Evolutionary conservation across 148 eudicot species (phyloP).

Genomic region (Gaultheria prostrata): DNA sequence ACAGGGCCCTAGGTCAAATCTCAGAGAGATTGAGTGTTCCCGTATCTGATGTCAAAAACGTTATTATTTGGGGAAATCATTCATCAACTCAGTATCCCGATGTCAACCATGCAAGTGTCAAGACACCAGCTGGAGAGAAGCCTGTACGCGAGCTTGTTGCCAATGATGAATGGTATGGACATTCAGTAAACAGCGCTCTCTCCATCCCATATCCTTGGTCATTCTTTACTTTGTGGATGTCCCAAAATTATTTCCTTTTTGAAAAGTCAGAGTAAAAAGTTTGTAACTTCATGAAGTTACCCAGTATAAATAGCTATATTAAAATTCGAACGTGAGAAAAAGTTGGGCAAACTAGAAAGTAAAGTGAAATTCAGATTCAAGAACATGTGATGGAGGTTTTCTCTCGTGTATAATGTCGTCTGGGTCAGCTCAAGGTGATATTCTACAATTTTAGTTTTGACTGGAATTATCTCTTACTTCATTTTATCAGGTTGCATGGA

Average conservation of each 20-base stretch:
- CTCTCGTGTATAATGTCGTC: background rate
- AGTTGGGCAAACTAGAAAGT: background rate
- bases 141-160: slow-evolving; percentile 83
- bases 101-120: slow-evolving; percentile 94
- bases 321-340: background rate
- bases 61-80: slow-evolving; percentile 98
- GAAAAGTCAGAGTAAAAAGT: background rate
- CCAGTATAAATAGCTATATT: background rate
- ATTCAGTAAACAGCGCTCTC: background rate
- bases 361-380: background rate
- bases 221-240: background rate
- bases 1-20: slow-evolving; percentile 97
- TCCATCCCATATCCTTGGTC: background rate
- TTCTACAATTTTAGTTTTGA: background rate
- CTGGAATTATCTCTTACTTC: background rate
- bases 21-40: slow-evolving; percentile 84
- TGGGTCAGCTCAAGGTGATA: background rate
- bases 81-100: slow-evolving; percentile 96
- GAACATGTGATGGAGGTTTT: background rate
- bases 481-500: slow-evolving; percentile 66
- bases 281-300: background rate
- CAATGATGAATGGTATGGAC: slow-evolving; percentile 75
- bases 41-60: slow-evolving; percentile 91
- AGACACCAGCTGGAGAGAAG: slow-evolving; percentile 77
- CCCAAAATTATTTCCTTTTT: background rate